Evolutionary conservation across 2,329 filamentous ascomycete genomes (phyloP).

Genomic region (Aspergillus ochraceus): DNA sequence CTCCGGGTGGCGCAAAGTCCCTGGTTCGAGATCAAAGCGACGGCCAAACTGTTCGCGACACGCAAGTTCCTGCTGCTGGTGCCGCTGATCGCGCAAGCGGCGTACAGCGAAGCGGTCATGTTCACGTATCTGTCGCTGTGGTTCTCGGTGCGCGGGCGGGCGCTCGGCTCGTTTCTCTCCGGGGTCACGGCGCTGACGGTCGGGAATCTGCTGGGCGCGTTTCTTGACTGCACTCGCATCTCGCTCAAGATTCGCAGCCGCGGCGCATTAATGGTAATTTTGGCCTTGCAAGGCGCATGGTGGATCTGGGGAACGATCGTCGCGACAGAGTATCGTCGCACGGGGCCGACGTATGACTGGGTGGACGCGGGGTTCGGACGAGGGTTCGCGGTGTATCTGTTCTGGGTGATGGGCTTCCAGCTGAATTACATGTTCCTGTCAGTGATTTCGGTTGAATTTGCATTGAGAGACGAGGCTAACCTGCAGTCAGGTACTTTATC

Average conservation of each 20-base stretch:
- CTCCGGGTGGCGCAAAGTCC: slow-evolving; percentile 59
- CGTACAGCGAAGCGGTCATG: slow-evolving; percentile 71
- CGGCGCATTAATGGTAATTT: slow-evolving; percentile 53
- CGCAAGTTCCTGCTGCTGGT: slow-evolving; percentile 65
- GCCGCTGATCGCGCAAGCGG: slow-evolving; percentile 68
- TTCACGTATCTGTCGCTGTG: slow-evolving; percentile 68
- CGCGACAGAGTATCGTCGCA: slow-evolving; percentile 59
- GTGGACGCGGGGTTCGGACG: slow-evolving; percentile 61
- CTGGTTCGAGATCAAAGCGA: slow-evolving; percentile 61
- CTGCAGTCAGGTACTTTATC: slow-evolving; percentile 61
- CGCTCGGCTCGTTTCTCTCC: slow-evolving; percentile 69
- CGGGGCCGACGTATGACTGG: slow-evolving; percentile 67
- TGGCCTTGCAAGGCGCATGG: slow-evolving; percentile 63
- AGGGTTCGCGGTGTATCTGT: slow-evolving; percentile 66
- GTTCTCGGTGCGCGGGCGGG: slow-evolving; percentile 69
- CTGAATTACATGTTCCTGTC: slow-evolving; percentile 71
- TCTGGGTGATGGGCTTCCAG: slow-evolving; percentile 68
- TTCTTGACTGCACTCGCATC: slow-evolving; percentile 60
- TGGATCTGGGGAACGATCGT: slow-evolving; percentile 71
- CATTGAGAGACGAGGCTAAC: background rate
- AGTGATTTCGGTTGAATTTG: slow-evolving; percentile 23
- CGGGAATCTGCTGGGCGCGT: slow-evolving; percentile 67
- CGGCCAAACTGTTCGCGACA: slow-evolving; percentile 58
- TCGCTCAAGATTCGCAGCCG: slow-evolving; percentile 57
- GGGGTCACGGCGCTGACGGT: slow-evolving; percentile 65